Evolutionary conservation across 2,329 filamentous ascomycete genomes (phyloP).

Genomic region (Phialophora expanda): DNA sequence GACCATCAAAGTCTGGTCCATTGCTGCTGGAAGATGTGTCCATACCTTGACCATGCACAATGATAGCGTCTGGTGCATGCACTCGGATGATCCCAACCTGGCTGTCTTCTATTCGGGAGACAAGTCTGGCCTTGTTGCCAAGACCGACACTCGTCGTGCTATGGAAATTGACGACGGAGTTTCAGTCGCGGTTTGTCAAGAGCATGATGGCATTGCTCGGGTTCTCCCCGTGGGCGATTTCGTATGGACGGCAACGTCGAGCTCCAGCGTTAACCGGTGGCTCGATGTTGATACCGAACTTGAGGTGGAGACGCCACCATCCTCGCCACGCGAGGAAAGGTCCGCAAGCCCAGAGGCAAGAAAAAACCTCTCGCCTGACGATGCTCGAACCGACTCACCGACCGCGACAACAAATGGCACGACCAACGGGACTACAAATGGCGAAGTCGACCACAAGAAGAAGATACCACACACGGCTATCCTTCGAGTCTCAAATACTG

Average conservation of each 20-base stretch:
- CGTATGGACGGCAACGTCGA: conserved; percentile 88
- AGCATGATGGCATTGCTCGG: conserved; percentile 74
- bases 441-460: conserved; percentile 47
- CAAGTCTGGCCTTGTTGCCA: conserved; percentile 89
- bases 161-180: conserved; percentile 84
- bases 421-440: conserved; percentile 35
- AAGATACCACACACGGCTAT: conserved; percentile 79
- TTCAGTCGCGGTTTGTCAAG: conserved; percentile 87
- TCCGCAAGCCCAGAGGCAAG: conserved; percentile 47
- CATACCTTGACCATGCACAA: conserved; percentile 99
- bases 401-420: conserved; percentile 38
- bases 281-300: conserved; percentile 79
- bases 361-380: conserved; percentile 15
- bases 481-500: conserved; percentile 81
- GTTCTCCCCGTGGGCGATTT: conserved; percentile 70
- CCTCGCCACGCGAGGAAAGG: conserved; percentile 63
- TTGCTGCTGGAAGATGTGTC: conserved; percentile 93
- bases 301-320: conserved; percentile 62
- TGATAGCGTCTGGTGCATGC: conserved; percentile 95
- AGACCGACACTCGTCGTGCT: conserved; percentile 83
- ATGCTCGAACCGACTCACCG: conserved; percentile 43
- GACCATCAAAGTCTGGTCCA: conserved; percentile 97
- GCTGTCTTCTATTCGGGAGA: conserved; percentile 95
- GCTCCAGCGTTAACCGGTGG: conserved; percentile 93
- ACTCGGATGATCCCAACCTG: conserved; percentile 82